A percentile compares a stretch with the other conserved stretches of the same genome.
Conservation (phyloP, 73 alveolate genomes). For the Paramecium biaurelia region DNA sequence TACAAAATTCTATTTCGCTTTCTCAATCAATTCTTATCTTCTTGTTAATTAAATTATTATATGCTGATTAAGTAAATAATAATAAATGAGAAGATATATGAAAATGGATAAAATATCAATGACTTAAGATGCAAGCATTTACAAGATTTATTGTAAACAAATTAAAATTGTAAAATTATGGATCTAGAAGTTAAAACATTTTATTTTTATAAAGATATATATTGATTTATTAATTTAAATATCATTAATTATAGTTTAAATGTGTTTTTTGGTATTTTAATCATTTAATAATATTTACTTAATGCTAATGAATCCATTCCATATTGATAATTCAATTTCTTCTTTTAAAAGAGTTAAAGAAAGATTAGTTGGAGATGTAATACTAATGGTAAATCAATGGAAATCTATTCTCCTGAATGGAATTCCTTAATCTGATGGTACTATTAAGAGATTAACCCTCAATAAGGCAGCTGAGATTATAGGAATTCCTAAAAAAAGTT, state of each 20-base stretch:
- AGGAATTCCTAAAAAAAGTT: slow-evolving; percentile 49
- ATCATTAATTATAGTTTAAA: neutral
- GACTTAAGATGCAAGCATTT: neutral
- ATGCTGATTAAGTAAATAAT: too few relatives aligned
- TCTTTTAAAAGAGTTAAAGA: slow-evolving; percentile 36
- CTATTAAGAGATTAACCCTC: neutral
- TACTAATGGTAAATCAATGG: neutral
- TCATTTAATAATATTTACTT: slow-evolving; percentile 8
- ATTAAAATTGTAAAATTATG: neutral
- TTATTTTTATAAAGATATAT: neutral
- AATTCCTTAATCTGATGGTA: neutral
- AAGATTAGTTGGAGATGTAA: slow-evolving; percentile 1
- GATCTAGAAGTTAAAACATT: neutral
- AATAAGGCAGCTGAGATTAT: slow-evolving; percentile 39
- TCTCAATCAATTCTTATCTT: too few relatives aligned
- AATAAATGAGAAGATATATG: neutral
- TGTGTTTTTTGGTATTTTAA: neutral
- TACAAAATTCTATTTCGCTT: too few relatives aligned
- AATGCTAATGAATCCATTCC: neutral
- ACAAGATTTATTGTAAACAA: neutral
- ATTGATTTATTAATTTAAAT: neutral
- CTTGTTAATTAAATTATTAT: too few relatives aligned
- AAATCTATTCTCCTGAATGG: neutral
- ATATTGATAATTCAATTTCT: neutral
- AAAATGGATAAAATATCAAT: too few relatives aligned